Evolutionary conservation across 306 rosid genomes (phyloP).

Genomic region (Echinosophora koreensis): DNA sequence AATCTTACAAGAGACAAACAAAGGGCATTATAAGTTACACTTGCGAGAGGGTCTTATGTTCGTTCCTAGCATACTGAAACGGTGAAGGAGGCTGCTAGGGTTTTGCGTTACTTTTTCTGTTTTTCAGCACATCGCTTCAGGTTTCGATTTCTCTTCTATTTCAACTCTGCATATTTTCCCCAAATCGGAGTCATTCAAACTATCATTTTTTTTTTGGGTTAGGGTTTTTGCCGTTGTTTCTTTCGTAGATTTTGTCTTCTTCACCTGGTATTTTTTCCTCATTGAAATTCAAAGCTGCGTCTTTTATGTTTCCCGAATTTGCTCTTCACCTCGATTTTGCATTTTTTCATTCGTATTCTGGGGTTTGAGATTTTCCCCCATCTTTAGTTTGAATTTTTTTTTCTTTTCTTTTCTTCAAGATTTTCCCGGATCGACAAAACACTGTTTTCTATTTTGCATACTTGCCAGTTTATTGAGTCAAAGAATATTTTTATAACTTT

Average conservation of each 20-base stretch:
- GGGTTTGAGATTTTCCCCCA: neutral
- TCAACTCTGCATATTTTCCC: no score
- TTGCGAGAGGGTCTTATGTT: neutral
- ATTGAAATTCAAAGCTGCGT: neutral
- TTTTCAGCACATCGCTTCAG: conserved; percentile 1
- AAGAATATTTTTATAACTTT: no score
- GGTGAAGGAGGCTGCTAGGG: conserved; percentile 53
- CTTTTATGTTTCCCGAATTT: neutral
- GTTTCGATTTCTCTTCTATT: conserved; percentile 46
- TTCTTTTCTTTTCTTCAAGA: neutral
- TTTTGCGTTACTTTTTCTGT: conserved; percentile 35
- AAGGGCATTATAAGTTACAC: neutral
- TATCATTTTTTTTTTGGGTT: neutral
- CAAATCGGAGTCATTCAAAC: neutral
- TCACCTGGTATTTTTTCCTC: neutral
- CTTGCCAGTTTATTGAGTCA: no score
- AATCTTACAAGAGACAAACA: neutral
- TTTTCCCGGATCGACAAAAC: neutral
- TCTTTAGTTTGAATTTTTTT: no score
- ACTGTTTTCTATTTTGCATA: no score
- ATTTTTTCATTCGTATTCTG: neutral
- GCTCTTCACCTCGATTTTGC: neutral
- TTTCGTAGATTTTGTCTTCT: neutral
- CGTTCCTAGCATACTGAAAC: neutral
- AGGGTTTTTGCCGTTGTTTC: neutral